Evolutionary conservation across 2,329 filamentous ascomycete species (phyloP), one percentile per base, ranked within the genome.

Genomic region (Trichoderma gracile): DNA sequence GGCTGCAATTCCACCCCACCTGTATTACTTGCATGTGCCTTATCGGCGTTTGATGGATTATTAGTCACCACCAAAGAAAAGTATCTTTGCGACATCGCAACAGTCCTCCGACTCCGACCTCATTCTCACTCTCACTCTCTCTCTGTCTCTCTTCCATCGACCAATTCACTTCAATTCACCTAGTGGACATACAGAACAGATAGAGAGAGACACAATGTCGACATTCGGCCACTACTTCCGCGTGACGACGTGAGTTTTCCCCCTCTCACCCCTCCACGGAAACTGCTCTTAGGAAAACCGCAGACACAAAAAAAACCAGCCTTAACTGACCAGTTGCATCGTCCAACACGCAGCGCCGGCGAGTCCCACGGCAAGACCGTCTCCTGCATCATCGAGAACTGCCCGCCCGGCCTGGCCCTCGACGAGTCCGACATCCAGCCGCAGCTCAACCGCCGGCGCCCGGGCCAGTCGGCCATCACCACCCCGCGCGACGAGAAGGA

Each of bases 301-400:
- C n/a, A n/a, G n/a, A n/a, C n/a, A n/a, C n/a, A n/a, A n/a, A n/a
- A n/a, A n/a, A n/a, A n/a, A n/a, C n/a, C n/a, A n/a, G n/a, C n/a
- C n/a, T n/a, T n/a, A n/a, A n/a, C n/a, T n/a, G n/a, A n/a, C n/a
- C n/a, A n/a, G n/a, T n/a, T n/a, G n/a, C n/a, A n/a, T n/a, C n/a
- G n/a, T n/a, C n/a, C n/a, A n/a, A n/a, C 65, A 43, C 66, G 38
- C 69, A 81, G 80, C 72, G 81, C 79, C 69, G 81, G 81, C 74
- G 81, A 83, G 74, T 96, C 91, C 63, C 95, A 97, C 81, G 96
- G 94, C 81, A 89, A 89, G 73, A 93, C 91, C 40, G 93, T 98
- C 73, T 93, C 93, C 74, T 96, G 92, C 81, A 97, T 98, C 73
- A 89, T 98, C 78, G 94, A 98, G 76, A 93, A 93, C 71, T 91